A percentile compares a stretch with the other conserved stretches of the same genome.
phyloP scores from a whole-genome alignment of 2,329 filamentous ascomycete species.

The Arachnomyces sp. region DNA sequence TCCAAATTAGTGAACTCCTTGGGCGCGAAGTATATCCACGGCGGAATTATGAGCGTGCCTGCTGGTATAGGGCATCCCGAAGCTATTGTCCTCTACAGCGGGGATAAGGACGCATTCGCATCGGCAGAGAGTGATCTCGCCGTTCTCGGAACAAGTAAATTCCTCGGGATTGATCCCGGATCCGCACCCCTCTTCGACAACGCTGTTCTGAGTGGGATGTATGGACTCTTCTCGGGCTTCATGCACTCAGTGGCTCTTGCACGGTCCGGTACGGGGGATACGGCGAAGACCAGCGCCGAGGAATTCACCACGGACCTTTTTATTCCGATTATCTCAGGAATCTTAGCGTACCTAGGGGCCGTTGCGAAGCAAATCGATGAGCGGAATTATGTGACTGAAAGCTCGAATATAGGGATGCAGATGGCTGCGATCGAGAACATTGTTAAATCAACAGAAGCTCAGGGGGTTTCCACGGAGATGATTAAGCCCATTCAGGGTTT shows the following conservation, averaged over 20 bases:
- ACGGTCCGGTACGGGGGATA: not conserved
- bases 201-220: constrained; percentile 5
- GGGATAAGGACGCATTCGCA: not conserved
- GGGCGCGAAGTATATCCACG: constrained; percentile 3
- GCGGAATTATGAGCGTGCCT: constrained; percentile 6
- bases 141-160: not conserved
- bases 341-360: not conserved
- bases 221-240: constrained; percentile 5
- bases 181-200: constrained; percentile 1
- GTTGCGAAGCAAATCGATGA: constrained; percentile 2
- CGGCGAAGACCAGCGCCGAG: not conserved
- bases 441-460: not conserved
- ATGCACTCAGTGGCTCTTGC: constrained; percentile 4
- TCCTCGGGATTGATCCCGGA: not conserved
- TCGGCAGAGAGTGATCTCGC: not conserved
- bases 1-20: not conserved
- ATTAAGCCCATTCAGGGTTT: not conserved
- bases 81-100: constrained; percentile 2
- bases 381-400: not conserved
- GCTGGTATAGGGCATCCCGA: not conserved
- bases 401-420: constrained; percentile 4
- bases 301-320: not conserved
- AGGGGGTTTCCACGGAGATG: constrained; percentile 1
- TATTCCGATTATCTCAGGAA: not conserved
- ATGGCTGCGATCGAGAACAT: not conserved